Base-by-base conservation (phyloP, 2,329 filamentous ascomycete species). In the Alternaria sp. region DNA sequence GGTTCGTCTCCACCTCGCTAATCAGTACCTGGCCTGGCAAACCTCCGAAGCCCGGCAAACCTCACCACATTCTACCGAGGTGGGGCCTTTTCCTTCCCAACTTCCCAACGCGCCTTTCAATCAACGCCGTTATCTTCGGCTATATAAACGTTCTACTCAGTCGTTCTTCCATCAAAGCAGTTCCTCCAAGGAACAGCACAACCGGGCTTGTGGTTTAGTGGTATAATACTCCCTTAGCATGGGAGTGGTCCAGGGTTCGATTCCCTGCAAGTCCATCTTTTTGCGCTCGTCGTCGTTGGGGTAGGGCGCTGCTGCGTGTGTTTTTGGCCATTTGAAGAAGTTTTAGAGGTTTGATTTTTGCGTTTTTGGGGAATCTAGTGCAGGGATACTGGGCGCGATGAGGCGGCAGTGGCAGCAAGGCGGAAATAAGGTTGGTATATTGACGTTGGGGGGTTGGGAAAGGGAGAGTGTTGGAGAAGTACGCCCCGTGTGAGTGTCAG, bases 151-250 rank as follows among this genome's bases (percentile, higher is more conserved):
- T 5, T 2, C 3, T 1, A 11, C 6, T 6, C 17, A 0, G 2
- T 11, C 36, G 0, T 10, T 0, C 8, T 11, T 17, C 9, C 36
- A 40, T 17, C 36, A 40, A 17, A 40, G 36, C 36, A 40, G n/a
- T 0, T 40, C 32, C 15, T 40, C 36, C n/a, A 7, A 9, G 36
- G 17, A 56, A 3, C n/a, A 55, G 54, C 51, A 17, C 0, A 55
- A 15, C 26, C 47, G 66, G 66, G 66, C 66, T 69, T 60, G 66
- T 69, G 66, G 66, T 69, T 67, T 69, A 69, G 66, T 69, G 66
- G 66, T 67, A 69, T 67, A 62, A 69, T 67, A 67, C 61, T 67
- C 64, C 61, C 66, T 69, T 67, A 69, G 66, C 66, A 67, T 67
- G 64, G 61, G 64, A 67, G 64, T 65, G 64, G 64, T 67, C 64